phyloP scores from a whole-genome alignment of 75 land plant species.

The Selaginella moellendorffii region DNA sequence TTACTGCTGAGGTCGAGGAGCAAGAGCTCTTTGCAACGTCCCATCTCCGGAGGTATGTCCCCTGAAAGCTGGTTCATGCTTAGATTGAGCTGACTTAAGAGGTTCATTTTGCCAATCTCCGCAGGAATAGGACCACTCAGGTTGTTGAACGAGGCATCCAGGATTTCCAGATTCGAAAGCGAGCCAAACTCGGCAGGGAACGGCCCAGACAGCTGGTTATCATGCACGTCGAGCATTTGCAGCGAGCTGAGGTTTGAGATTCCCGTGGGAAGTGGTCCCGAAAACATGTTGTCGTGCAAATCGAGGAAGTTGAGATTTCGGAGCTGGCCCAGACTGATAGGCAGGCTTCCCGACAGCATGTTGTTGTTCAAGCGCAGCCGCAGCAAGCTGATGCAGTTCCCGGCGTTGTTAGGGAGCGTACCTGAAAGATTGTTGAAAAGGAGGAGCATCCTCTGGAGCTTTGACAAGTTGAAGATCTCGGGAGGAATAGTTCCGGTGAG shows the following conservation, averaged over 20 bases:
- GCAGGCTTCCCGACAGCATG: slow-evolving; percentile 56
- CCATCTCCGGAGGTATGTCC: slow-evolving; percentile 39
- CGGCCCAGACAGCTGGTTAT: not conserved
- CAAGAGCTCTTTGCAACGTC: slow-evolving; percentile 25
- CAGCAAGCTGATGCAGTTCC: slow-evolving; percentile 13
- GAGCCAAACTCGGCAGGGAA: not conserved
- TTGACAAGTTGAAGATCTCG: not conserved
- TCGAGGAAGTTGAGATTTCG: slow-evolving; percentile 47
- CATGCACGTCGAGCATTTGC: slow-evolving; percentile 29
- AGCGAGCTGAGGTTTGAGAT: slow-evolving; percentile 27
- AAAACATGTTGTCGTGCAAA: slow-evolving; percentile 42
- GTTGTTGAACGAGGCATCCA: not conserved
- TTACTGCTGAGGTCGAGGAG: slow-evolving; percentile 55
- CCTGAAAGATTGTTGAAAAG: not conserved
- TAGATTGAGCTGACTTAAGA: not conserved
- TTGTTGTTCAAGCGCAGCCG: slow-evolving; percentile 71
- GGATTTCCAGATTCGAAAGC: not conserved
- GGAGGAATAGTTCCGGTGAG: slow-evolving; percentile 33
- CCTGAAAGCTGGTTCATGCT: slow-evolving; percentile 40
- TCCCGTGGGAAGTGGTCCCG: slow-evolving; percentile 32
- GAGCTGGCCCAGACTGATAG: slow-evolving; percentile 48
- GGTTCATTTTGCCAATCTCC: slow-evolving; percentile 25
- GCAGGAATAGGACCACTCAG: slow-evolving; percentile 34
- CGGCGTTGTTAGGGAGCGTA: not conserved
- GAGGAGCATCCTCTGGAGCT: not conserved